Evolutionary conservation across 495 filamentous ascomycete genomes (phyloP).

Genomic region (Parathielavia hyrcaniae): DNA sequence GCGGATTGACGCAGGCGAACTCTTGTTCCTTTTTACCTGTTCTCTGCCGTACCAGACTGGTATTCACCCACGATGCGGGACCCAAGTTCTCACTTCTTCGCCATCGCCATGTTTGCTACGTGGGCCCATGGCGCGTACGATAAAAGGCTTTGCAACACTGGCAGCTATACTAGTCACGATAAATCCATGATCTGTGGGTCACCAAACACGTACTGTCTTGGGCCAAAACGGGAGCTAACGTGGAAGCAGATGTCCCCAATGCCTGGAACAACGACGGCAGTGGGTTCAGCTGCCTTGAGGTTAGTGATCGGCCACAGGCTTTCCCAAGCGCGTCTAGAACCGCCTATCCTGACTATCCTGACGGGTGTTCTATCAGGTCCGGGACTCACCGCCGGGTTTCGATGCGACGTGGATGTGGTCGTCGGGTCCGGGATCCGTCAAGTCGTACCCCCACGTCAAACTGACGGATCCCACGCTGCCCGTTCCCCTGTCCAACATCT

Average conservation of each 20-base stretch:
- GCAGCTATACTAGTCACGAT: slow-evolving; percentile 23
- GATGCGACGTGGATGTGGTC: slow-evolving; percentile 31
- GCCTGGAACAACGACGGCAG: slow-evolving; percentile 29
- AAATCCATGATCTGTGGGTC: slow-evolving; percentile 25
- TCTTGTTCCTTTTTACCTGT: neutral
- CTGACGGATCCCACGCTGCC: slow-evolving; percentile 22
- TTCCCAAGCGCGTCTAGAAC: neutral
- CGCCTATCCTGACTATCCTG: slow-evolving; percentile 13
- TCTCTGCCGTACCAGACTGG: neutral
- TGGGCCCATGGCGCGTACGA: slow-evolving; percentile 19
- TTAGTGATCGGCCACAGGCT: slow-evolving; percentile 17
- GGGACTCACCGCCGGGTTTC: slow-evolving; percentile 29
- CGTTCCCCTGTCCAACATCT: slow-evolving; percentile 28
- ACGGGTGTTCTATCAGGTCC: slow-evolving; percentile 19
- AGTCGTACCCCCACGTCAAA: slow-evolving; percentile 35
- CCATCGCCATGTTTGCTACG: slow-evolving; percentile 17
- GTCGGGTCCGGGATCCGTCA: slow-evolving; percentile 19
- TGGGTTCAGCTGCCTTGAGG: slow-evolving; percentile 29
- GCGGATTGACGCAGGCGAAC: slow-evolving; percentile 5
- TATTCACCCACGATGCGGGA: slow-evolving; percentile 9
- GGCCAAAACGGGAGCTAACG: slow-evolving; percentile 1
- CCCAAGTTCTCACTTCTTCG: neutral
- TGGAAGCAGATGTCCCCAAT: slow-evolving; percentile 20
- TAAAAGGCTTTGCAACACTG: slow-evolving; percentile 23
- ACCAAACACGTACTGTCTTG: neutral